phyloP scores from a whole-genome alignment of 306 rosid species.

The Gastrolobium villosum region DNA sequence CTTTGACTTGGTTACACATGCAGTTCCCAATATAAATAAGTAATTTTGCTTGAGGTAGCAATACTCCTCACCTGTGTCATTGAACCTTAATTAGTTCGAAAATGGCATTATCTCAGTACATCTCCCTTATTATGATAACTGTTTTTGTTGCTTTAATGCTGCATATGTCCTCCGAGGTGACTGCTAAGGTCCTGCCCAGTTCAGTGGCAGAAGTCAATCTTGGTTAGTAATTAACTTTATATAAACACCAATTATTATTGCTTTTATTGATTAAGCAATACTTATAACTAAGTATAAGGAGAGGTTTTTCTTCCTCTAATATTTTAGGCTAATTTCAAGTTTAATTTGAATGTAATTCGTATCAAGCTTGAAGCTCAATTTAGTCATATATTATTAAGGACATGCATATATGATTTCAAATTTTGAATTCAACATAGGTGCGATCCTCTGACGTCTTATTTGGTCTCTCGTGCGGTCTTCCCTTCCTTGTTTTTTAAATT shows the following conservation, averaged over 20 bases:
- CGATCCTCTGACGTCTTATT: too few relatives aligned
- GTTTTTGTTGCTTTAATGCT: constrained; percentile 19
- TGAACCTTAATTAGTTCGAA: not conserved
- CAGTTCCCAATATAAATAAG: not conserved
- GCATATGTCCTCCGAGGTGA: not conserved
- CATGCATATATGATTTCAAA: too few relatives aligned
- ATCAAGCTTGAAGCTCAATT: not conserved
- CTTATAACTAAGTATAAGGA: too few relatives aligned
- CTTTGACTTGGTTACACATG: not conserved
- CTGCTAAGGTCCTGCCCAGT: not conserved
- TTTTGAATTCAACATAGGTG: too few relatives aligned
- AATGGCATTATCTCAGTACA: not conserved
- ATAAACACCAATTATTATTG: not conserved
- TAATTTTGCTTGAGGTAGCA: not conserved
- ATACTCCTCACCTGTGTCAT: not conserved
- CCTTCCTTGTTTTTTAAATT: too few relatives aligned
- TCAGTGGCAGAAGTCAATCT: constrained; percentile 16
- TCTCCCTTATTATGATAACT: not conserved
- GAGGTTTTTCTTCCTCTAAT: too few relatives aligned
- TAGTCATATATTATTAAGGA: too few relatives aligned
- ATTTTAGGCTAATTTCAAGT: not conserved
- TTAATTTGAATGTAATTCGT: not conserved
- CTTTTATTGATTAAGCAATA: too few relatives aligned
- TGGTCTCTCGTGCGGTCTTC: too few relatives aligned
- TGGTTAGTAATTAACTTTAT: not conserved